Percentiles rank a stretch among this genome's conserved stretches.
These are phyloP conservation scores for Trematosphaeria pertusa DNA, from an alignment of 2,329 filamentous ascomycete genomes.

Conservation along the genomic window DNA sequence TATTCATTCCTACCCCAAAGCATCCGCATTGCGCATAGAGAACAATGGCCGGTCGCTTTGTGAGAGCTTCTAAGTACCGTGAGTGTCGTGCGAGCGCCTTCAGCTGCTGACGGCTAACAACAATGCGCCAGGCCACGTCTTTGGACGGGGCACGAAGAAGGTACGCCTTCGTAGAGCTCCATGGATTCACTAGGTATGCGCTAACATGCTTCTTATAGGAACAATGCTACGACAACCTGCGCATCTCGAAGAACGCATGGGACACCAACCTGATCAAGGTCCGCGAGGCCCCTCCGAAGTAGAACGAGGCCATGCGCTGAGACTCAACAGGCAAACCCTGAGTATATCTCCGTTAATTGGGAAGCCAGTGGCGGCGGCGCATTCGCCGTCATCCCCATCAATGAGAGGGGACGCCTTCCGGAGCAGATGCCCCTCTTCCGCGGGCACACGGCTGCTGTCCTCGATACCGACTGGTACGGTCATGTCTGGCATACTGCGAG, in stretches of 20 bases:
- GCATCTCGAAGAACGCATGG: constrained; percentile 98
- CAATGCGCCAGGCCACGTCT: constrained; percentile 81
- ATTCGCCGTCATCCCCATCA: constrained; percentile 92
- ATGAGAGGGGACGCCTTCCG: constrained; percentile 87
- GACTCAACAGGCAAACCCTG: constrained; percentile 78
- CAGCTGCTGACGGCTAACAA: constrained; percentile 35
- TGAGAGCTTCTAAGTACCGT: constrained; percentile 78
- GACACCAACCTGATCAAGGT: constrained; percentile 98
- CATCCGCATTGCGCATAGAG: constrained; percentile 10
- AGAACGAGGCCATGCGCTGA: constrained; percentile 31
- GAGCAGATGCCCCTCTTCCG: constrained; percentile 94
- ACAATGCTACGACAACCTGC: constrained; percentile 97
- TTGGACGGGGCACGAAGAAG: constrained; percentile 93
- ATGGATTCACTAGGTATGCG: not conserved
- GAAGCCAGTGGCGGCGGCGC: constrained; percentile 94
- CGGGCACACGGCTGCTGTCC: constrained; percentile 91
- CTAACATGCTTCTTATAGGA: constrained; percentile 61
- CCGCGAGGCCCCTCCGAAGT: constrained; percentile 45
- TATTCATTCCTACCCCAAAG: constrained; percentile 15
- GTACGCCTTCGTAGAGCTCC: constrained; percentile 43
- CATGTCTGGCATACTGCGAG: constrained; percentile 1
- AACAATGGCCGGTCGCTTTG: constrained; percentile 73
- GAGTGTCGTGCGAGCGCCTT: constrained; percentile 35
- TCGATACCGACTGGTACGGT: constrained; percentile 91
- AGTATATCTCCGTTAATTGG: constrained; percentile 98